phyloP scores from a whole-genome alignment of 345 rosid genomes.

The Salix exigua region DNA sequence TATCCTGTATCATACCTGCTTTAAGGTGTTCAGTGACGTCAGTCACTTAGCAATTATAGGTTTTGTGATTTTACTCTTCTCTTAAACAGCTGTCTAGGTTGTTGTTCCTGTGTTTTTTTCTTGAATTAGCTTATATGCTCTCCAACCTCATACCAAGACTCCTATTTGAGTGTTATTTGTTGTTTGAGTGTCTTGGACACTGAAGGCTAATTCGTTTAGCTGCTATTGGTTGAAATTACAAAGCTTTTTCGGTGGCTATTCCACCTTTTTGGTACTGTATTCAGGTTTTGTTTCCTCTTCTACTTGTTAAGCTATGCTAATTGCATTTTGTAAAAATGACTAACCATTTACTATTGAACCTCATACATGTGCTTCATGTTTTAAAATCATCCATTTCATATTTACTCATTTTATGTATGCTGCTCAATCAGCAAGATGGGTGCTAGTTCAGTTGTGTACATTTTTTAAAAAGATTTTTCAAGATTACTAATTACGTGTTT shows the following conservation, averaged over 20 bases:
- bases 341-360: not conserved
- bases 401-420: not conserved
- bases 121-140: not conserved
- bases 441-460: not conserved
- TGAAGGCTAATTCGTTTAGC: not conserved
- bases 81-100: not conserved
- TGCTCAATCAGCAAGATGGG: slow-evolving; percentile 5
- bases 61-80: slow-evolving; percentile 6
- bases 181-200: not conserved
- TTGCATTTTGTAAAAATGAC: not conserved
- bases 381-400: not conserved
- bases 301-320: not conserved
- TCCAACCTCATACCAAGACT: not conserved
- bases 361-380: not conserved
- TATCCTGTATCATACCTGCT: not conserved
- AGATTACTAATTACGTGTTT: slow-evolving; percentile 11
- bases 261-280: not conserved
- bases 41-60: not conserved
- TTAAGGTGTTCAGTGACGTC: not conserved
- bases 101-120: not conserved
- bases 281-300: not conserved
- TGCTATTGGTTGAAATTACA: not conserved
- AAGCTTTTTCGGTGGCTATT: not conserved
- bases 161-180: not conserved
- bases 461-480: slow-evolving; percentile 1